Percentiles rank a stretch among this genome's conserved stretches.
phyloP scores from a whole-genome alignment of 371 early-diverging fungal genomes.

The Mortierella sp. region DNA sequence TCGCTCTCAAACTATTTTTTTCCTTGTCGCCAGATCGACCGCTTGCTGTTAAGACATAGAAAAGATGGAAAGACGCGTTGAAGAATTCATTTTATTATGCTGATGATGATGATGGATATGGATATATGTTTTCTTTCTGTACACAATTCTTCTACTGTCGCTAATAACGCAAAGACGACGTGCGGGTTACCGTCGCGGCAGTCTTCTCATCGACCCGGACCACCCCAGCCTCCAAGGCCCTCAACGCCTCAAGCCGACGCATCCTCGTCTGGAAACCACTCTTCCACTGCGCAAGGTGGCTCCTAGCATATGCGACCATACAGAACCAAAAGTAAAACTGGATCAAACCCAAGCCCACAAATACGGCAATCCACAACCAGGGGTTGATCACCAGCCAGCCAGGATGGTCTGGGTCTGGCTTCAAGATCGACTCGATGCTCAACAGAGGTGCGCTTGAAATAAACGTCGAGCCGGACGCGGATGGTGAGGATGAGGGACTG shows the following conservation, averaged over 20 bases:
- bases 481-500: no score
- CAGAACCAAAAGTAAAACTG: conserved; percentile 34
- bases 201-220: not conserved
- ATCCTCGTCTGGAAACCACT: conserved; percentile 7
- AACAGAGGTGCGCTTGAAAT: not conserved
- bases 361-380: conserved; percentile 22
- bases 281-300: conserved; percentile 6
- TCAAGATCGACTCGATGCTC: conserved; percentile 27
- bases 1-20: no score
- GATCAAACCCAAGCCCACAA: not conserved
- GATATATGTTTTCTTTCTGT: no score
- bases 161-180: no score
- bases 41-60: no score
- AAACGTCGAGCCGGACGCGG: not conserved
- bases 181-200: no score
- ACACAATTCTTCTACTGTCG: no score
- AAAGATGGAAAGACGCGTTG: no score
- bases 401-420: conserved; percentile 9
- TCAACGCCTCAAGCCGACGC: not conserved
- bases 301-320: conserved; percentile 27
- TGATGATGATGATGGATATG: no score
- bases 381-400: conserved; percentile 25
- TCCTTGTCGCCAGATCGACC: no score
- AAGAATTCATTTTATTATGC: no score
- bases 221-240: not conserved